Evolutionary conservation across 2,329 filamentous ascomycete genomes (phyloP), one percentile per base, ranked within the genome.

Genomic region (Xylariaceae sp.): DNA sequence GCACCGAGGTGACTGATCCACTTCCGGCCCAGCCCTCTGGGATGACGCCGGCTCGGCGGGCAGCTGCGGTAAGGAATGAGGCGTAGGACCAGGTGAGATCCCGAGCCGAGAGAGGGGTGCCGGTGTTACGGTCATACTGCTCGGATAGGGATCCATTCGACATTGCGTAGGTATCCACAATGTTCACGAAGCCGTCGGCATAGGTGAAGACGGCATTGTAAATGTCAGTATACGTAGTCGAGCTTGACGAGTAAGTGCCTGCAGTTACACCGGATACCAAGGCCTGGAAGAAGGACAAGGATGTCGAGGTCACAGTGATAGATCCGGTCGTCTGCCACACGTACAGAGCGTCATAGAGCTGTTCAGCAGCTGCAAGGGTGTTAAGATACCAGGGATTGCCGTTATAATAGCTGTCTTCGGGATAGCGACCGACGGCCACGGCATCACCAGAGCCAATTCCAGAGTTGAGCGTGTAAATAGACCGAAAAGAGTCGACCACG

Each of bases 381-480:
- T 76, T 76, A 11, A 91, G 72, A 54, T 89, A 87, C 87, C 87
- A 93, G 2, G 87, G 87, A 61, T 93, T 89, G 1, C 86, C 87
- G 45, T 79, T 79, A 62, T 83, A 85, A 64, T 91, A 93, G 3
- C 71, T 64, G 52, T 94, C 87, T 60, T 87, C 83, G 0, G 80
- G 64, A 57, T 89, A 88, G 45, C 85, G 71, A 34, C 85, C 84
- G 4, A 85, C 68, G 6, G 79, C 74, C 9, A 80, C 71, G 7
- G 83, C 83, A 13, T 64, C 63, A 16, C 83, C 81, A 24, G 73
- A 63, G 2, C 75, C 53, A 38, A 83, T 78, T 4, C 80, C 83
- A 4, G 66, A 69, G 67, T 93, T 93, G 64, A 91, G 72, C 12
- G 64, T 56, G 61, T 90, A 90, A 43, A 84, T 68, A 1, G 72